A percentile compares a stretch with the other conserved stretches of the same genome.
phyloP scores from a whole-genome alignment of 345 rosid species.

The Pugionium dolabratum region DNA sequence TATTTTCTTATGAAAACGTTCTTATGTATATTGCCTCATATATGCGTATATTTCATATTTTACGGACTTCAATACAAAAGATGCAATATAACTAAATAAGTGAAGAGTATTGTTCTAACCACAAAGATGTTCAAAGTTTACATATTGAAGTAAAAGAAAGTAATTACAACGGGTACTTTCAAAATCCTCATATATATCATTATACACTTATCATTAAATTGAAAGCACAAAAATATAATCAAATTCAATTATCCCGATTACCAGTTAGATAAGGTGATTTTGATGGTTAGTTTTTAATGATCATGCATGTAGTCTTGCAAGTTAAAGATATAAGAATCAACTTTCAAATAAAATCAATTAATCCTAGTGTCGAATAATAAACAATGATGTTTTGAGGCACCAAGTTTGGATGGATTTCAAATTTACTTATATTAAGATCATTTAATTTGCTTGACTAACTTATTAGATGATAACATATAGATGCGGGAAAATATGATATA shows the following conservation, averaged over 20 bases:
- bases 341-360: background rate
- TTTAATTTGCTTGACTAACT: background rate
- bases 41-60: too few relatives aligned
- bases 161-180: too few relatives aligned
- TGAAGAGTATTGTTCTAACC: too few relatives aligned
- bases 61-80: too few relatives aligned
- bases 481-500: background rate
- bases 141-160: too few relatives aligned
- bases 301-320: background rate
- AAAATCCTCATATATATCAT: too few relatives aligned
- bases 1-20: too few relatives aligned
- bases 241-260: background rate
- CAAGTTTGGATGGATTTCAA: background rate
- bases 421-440: too few relatives aligned
- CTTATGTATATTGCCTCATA: too few relatives aligned
- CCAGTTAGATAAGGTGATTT: background rate
- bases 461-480: background rate
- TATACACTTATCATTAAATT: too few relatives aligned
- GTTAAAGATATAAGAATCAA: background rate
- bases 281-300: slow-evolving; percentile 1
- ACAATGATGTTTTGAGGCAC: slow-evolving; percentile 9
- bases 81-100: too few relatives aligned
- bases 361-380: background rate
- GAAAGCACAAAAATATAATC: background rate
- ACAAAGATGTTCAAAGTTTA: too few relatives aligned